Percentiles rank a stretch among this genome's conserved stretches.
Evolutionary conservation across 2,329 filamentous ascomycete genomes (phyloP).

Genomic region (Penicillium digitatum): DNA sequence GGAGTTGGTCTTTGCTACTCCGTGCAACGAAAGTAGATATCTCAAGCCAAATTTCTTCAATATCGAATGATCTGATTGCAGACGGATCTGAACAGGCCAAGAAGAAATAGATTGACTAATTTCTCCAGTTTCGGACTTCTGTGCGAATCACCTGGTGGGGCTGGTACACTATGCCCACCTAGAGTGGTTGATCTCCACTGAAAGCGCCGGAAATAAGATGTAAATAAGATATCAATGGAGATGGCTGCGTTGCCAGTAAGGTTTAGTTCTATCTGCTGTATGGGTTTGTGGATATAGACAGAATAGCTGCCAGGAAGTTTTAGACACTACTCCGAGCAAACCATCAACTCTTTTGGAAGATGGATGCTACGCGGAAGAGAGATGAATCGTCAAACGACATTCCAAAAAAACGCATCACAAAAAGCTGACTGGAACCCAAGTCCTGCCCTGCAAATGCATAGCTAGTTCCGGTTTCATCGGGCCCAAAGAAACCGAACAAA

Average conservation of each 20-base stretch:
- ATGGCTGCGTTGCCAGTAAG: neutral
- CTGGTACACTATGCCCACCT: conserved; percentile 1
- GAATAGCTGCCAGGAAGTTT: neutral
- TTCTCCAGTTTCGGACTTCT: conserved; percentile 17
- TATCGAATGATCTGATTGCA: conserved; percentile 6
- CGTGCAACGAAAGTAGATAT: neutral
- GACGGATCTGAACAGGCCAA: conserved; percentile 3
- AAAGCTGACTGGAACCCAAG: neutral
- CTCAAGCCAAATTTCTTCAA: neutral
- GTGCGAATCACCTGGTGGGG: conserved; percentile 19
- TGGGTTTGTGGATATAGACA: neutral
- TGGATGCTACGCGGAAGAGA: neutral
- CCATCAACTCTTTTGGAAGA: neutral
- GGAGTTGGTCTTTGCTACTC: neutral
- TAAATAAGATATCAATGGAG: neutral
- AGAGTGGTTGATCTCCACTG: conserved; percentile 4
- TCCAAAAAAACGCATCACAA: neutral
- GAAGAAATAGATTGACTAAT: conserved; percentile 10
- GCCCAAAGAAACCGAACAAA: neutral
- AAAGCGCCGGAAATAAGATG: neutral
- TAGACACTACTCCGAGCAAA: neutral
- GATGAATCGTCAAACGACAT: neutral
- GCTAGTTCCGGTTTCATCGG: neutral
- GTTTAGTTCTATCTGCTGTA: neutral
- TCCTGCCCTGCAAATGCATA: neutral